Percentiles rank a stretch among this genome's conserved stretches.
phyloP scores from a whole-genome alignment of 2,329 filamentous ascomycete genomes.

The Calonectria honghensis region DNA sequence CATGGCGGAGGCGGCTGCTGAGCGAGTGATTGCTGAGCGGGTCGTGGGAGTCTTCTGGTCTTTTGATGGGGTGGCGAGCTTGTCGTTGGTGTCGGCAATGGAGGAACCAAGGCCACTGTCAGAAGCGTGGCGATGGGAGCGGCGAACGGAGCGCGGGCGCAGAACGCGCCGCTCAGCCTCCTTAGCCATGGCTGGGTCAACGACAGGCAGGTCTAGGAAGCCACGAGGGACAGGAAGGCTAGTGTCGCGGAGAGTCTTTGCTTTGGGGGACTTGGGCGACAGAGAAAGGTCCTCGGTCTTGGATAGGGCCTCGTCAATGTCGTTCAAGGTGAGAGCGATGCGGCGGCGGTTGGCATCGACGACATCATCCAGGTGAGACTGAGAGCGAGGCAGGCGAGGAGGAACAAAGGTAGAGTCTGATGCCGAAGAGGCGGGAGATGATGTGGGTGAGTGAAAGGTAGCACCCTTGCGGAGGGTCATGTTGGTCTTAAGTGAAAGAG shows the following conservation, averaged over 20 bases:
- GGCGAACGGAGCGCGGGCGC: conserved; percentile 73
- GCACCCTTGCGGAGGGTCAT: conserved; percentile 80
- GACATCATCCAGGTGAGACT: conserved; percentile 82
- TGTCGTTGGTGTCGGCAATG: conserved; percentile 77
- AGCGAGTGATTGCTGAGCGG: conserved; percentile 72
- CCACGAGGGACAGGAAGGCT: conserved; percentile 76
- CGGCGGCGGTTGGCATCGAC: conserved; percentile 82
- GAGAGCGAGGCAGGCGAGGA: conserved; percentile 78
- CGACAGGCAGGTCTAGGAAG: conserved; percentile 74
- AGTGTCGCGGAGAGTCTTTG: conserved; percentile 69
- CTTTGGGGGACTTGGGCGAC: conserved; percentile 59
- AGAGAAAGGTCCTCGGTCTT: conserved; percentile 64
- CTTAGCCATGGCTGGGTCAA: conserved; percentile 68
- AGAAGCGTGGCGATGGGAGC: conserved; percentile 81
- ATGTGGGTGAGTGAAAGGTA: conserved; percentile 76
- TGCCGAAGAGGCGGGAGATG: conserved; percentile 65
- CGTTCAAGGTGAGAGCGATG: conserved; percentile 78
- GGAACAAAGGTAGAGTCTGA: conserved; percentile 67
- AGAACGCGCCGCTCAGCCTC: conserved; percentile 69
- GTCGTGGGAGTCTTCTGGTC: conserved; percentile 65
- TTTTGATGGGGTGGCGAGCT: conserved; percentile 65
- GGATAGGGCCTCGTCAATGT: conserved; percentile 78
- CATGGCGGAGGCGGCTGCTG: conserved; percentile 69
- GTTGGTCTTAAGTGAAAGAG: conserved; percentile 60
- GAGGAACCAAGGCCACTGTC: conserved; percentile 94